Percentiles rank a stretch among this genome's conserved stretches.
Evolutionary conservation across 352 stramenopile species (phyloP).

Genomic region (Aphanomyces cochlioides): DNA sequence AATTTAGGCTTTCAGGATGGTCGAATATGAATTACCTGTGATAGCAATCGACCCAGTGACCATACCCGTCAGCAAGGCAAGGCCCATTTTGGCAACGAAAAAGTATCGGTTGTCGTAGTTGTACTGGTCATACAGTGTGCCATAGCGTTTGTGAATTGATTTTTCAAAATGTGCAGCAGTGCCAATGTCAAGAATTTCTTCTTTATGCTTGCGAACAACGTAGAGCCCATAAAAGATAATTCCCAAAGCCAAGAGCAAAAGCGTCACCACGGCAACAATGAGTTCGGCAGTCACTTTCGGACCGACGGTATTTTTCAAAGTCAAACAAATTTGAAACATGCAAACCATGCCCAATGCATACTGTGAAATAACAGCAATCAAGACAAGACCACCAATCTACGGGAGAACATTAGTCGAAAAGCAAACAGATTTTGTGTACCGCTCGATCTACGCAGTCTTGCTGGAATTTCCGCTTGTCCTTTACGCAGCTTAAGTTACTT

Average conservation of each 20-base stretch:
- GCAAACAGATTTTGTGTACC: constrained; percentile 27
- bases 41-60: constrained; percentile 57
- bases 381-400: constrained; percentile 59
- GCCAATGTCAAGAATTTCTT: constrained; percentile 70
- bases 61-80: constrained; percentile 58
- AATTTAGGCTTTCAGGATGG: background rate
- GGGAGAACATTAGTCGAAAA: background rate
- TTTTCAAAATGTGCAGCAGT: constrained; percentile 77
- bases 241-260: constrained; percentile 47
- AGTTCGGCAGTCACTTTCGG: constrained; percentile 63
- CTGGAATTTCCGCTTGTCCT: constrained; percentile 52
- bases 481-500: constrained; percentile 33
- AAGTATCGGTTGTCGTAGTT: constrained; percentile 86
- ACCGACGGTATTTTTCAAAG: background rate
- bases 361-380: constrained; percentile 75
- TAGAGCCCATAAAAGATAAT: constrained; percentile 77
- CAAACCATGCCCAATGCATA: constrained; percentile 81
- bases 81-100: constrained; percentile 75
- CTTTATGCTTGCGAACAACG: constrained; percentile 68
- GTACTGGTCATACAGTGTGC: constrained; percentile 83
- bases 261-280: constrained; percentile 36
- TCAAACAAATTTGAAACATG: constrained; percentile 64
- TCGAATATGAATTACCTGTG: constrained; percentile 22
- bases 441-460: constrained; percentile 82
- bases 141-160: constrained; percentile 73